A percentile compares a stretch with the other conserved stretches of the same genome.
phyloP scores from a whole-genome alignment of 805 yeast species.

The Candida morakotiae region DNA sequence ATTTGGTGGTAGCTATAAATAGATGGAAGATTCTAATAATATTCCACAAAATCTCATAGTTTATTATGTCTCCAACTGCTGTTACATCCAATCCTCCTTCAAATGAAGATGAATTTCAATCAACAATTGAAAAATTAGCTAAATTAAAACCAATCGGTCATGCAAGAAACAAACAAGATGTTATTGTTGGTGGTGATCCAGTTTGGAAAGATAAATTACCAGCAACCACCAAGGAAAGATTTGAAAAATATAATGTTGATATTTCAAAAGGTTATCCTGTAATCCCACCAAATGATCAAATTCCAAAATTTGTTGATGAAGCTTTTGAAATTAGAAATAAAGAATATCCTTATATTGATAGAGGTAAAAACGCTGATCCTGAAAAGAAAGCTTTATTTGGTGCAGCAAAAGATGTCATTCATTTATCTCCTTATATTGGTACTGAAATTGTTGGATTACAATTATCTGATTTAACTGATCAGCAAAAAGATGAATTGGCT shows the following conservation, averaged over 20 bases:
- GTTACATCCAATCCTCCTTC: constrained; percentile 2
- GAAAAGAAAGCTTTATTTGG: constrained; percentile 26
- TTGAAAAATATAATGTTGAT: constrained; percentile 21
- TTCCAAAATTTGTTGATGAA: constrained; percentile 27
- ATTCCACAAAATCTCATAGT: no score
- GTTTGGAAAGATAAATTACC: constrained; percentile 19
- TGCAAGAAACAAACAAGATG: constrained; percentile 6
- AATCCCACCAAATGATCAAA: constrained; percentile 16
- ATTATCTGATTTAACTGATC: constrained; percentile 20
- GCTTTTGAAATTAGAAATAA: constrained; percentile 20
- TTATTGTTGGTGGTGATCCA: constrained; percentile 4
- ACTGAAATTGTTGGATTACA: constrained; percentile 29
- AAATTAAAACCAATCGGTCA: constrained; percentile 14
- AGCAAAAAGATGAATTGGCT: constrained; percentile 28
- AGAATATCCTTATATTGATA: constrained; percentile 20
- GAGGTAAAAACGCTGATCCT: constrained; percentile 28
- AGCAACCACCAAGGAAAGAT: constrained; percentile 17
- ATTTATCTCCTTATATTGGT: constrained; percentile 23
- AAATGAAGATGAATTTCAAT: constrained; percentile 9
- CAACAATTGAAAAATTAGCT: constrained; percentile 13
- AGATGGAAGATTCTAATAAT: no score
- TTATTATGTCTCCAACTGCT: constrained; percentile 14
- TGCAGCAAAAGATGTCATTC: constrained; percentile 25
- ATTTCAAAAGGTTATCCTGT: constrained; percentile 24
- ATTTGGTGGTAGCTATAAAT: neutral